Percentiles rank a stretch among this genome's conserved stretches.
Conservation (phyloP, 1,139 yeast genomes). For the Suhomyces atakaporum region DNA sequence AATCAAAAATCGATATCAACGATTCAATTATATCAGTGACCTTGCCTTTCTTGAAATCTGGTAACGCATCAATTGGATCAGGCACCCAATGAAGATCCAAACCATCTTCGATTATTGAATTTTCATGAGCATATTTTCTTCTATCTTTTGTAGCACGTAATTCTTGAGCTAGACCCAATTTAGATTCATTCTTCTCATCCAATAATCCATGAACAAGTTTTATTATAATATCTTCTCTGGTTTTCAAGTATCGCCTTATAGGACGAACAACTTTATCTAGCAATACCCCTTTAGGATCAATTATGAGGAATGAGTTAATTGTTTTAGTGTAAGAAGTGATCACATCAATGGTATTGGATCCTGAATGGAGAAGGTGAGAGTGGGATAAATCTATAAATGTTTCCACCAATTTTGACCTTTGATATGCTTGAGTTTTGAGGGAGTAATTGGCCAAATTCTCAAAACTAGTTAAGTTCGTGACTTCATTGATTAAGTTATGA, state of each 20-base stretch:
- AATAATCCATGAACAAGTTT: conserved; percentile 74
- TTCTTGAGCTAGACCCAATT: conserved; percentile 56
- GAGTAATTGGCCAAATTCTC: conserved; percentile 24
- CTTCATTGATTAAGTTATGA: conserved; percentile 14
- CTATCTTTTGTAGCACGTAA: conserved; percentile 27
- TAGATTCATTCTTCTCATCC: conserved; percentile 40
- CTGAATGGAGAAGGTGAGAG: conserved; percentile 68
- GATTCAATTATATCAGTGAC: conserved; percentile 72
- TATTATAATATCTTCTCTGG: conserved; percentile 71
- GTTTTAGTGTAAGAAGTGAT: conserved; percentile 70
- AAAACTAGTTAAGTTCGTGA: conserved; percentile 19
- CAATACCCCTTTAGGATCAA: conserved; percentile 89
- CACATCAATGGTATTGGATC: conserved; percentile 77
- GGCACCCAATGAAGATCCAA: conserved; percentile 73
- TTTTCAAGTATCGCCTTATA: conserved; percentile 62
- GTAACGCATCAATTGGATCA: conserved; percentile 90
- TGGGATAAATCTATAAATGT: conserved; percentile 55
- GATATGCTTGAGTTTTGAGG: conserved; percentile 32
- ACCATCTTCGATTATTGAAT: conserved; percentile 33
- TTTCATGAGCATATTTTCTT: conserved; percentile 3
- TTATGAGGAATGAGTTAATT: conserved; percentile 66
- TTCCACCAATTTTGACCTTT: conserved; percentile 56
- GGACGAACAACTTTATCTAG: conserved; percentile 78
- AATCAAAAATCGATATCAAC: conserved; percentile 73
- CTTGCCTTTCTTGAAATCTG: conserved; percentile 72